phyloP scores from a whole-genome alignment of 331 rosid genomes.

The Stylosanthes scabra region DNA sequence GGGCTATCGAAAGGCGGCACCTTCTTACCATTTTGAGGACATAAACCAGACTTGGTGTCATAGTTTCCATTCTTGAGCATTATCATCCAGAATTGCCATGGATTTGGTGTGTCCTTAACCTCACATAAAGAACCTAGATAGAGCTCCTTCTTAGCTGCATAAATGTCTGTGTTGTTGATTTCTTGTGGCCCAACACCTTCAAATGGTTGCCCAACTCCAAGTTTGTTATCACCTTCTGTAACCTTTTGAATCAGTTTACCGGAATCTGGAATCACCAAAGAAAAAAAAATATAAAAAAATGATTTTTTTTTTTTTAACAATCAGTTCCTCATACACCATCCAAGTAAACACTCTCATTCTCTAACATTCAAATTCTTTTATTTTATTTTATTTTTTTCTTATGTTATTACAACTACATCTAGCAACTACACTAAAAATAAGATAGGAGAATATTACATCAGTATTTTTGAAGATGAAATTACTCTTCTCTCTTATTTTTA shows the following conservation, averaged over 20 bases:
- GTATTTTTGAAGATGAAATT: too few relatives aligned
- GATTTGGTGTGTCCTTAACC: conserved; percentile 59
- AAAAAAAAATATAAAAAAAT: too few relatives aligned
- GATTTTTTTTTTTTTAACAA: neutral
- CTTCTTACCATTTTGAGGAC: conserved; percentile 69
- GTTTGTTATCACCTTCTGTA: conserved; percentile 56
- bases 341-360: too few relatives aligned
- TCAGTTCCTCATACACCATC: neutral
- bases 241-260: conserved; percentile 53
- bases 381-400: too few relatives aligned
- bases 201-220: conserved; percentile 67
- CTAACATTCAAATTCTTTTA: too few relatives aligned
- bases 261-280: conserved; percentile 50
- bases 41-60: conserved; percentile 65
- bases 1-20: conserved; percentile 55
- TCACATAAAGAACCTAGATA: conserved; percentile 73
- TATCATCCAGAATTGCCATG: conserved; percentile 96
- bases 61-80: conserved; percentile 90
- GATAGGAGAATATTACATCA: too few relatives aligned
- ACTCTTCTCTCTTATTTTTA: too few relatives aligned
- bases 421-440: too few relatives aligned
- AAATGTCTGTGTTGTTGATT: conserved; percentile 57
- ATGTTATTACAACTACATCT: too few relatives aligned
- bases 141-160: conserved; percentile 71
- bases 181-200: conserved; percentile 42